A percentile compares a stretch with the other conserved stretches of the same genome.
Evolutionary conservation across 768 basidiomycete species (phyloP).

Genomic region (Macrocybe gigantea): DNA sequence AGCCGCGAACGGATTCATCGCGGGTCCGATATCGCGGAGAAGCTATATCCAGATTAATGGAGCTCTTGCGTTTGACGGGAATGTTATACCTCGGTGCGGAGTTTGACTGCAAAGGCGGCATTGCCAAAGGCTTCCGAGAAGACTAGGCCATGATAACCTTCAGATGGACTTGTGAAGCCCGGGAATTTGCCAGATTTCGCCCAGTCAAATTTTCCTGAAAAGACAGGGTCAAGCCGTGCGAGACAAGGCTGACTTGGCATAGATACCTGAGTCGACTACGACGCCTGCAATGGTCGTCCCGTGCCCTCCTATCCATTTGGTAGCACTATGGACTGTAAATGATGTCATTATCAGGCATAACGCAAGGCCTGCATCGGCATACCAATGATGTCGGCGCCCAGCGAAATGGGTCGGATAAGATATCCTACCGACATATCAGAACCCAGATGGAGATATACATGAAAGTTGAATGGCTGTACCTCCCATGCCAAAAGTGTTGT

Average conservation of each 20-base stretch:
- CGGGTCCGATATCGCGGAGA: constrained; percentile 62
- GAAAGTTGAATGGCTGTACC: constrained; percentile 22
- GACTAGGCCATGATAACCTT: constrained; percentile 69
- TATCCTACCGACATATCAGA: constrained; percentile 35
- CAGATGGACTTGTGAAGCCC: constrained; percentile 65
- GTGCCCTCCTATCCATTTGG: constrained; percentile 83
- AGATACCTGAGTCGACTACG: constrained; percentile 59
- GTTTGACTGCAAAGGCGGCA: constrained; percentile 57
- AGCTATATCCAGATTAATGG: constrained; percentile 23
- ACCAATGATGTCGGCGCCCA: constrained; percentile 76
- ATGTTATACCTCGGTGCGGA: constrained; percentile 41
- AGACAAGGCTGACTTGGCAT: constrained; percentile 8
- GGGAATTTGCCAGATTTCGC: constrained; percentile 63
- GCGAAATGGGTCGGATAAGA: constrained; percentile 61
- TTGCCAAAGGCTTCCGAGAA: constrained; percentile 65
- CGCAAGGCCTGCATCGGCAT: too few relatives aligned
- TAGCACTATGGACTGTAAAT: constrained; percentile 60
- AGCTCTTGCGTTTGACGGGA: neutral
- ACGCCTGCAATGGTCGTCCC: constrained; percentile 78
- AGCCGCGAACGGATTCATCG: constrained; percentile 64
- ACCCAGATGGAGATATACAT: neutral
- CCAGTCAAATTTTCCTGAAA: constrained; percentile 67
- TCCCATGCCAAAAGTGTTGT: constrained; percentile 76
- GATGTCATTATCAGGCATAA: neutral
- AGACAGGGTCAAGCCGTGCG: neutral